These are phyloP conservation scores for Ajuga chamaepitys DNA, from an alignment of 257 asterid genomes.

Conservation along the genomic window DNA sequence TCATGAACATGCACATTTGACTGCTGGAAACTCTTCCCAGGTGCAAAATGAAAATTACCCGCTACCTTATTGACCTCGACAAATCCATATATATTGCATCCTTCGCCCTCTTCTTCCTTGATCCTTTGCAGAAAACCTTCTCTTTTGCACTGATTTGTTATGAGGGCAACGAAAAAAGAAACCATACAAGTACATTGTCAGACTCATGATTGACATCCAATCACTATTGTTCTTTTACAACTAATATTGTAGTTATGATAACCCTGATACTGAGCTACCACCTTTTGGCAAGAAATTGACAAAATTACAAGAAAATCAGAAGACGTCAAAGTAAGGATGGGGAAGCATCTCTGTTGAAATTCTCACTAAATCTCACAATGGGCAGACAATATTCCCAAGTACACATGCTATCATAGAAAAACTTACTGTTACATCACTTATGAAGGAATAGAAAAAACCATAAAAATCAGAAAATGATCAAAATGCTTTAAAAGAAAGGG, in stretches of 20 bases:
- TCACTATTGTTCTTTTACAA: background rate
- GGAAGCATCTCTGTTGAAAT: background rate
- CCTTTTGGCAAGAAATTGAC: background rate
- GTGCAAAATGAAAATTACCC: conserved; percentile 98
- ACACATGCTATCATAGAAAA: background rate
- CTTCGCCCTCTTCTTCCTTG: conserved; percentile 97
- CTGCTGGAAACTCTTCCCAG: conserved; percentile 99
- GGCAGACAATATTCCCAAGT: background rate
- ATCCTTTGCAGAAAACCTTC: conserved; percentile 93
- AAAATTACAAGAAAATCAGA: background rate
- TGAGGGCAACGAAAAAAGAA: conserved; percentile 14
- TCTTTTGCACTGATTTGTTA: conserved; percentile 67
- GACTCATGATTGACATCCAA: background rate
- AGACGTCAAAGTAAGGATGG: background rate
- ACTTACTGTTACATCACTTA: too few species aligned
- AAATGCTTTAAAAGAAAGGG: background rate
- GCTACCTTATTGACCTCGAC: conserved; percentile 93
- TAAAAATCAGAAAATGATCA: background rate
- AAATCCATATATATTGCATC: conserved; percentile 88
- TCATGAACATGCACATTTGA: conserved; percentile 85
- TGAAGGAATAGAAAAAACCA: background rate
- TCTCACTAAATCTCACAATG: background rate
- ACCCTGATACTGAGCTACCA: background rate
- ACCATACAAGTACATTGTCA: background rate
- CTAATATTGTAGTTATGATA: background rate